Evolutionary conservation across 805 yeast genomes (phyloP), one percentile per base, ranked within the genome.

Genomic region (Yarrowia bubula): DNA sequence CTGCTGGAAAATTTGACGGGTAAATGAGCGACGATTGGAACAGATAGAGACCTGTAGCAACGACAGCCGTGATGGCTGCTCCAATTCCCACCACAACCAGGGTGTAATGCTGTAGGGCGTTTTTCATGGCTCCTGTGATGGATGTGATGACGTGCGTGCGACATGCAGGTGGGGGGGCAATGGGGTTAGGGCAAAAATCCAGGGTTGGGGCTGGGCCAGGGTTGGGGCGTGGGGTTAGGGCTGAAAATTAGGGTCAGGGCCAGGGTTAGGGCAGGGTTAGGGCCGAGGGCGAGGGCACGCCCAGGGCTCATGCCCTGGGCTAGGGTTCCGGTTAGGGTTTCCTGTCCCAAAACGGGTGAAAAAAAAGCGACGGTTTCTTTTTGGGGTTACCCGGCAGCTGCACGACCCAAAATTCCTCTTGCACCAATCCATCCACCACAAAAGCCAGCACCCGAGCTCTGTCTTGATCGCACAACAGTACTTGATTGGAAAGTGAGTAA

Each of bases 1-100:
- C 96, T 64, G 86, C 88, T 67, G 92, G 91, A 57, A 91, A 80
- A 68, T 83, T 79, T 2, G 96, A 83, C 0, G 98, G 98, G 73
- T 93, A 93, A n/a, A 93, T 86, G 60, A 95, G 73, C 42, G 79
- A 78, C 62, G 80, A 77, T 73, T 92, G 97, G 72, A 73, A 69
- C 61, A 69, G 68, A 58, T 72, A 71, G 10, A 68, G 65, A 4
- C 71, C 74, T 9, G 65, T 37, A 3, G 63, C 69, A 8, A 67
- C 41, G 3, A 68, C 42, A 0, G 68, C 64, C 7, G 57, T 58
- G 10, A 67, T 14, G 9, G 66, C 63, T 0, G 72, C 66, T 6
- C 69, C 66, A 7, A 61, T 10, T 13, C 46, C 57, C 9, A 37
- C 39, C 3, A 58, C 22, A 13, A 43, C 37, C 9, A 44, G 28